These are phyloP conservation scores for Naganishia kalamii DNA, from an alignment of 768 basidiomycete genomes.

Conservation along the genomic window DNA sequence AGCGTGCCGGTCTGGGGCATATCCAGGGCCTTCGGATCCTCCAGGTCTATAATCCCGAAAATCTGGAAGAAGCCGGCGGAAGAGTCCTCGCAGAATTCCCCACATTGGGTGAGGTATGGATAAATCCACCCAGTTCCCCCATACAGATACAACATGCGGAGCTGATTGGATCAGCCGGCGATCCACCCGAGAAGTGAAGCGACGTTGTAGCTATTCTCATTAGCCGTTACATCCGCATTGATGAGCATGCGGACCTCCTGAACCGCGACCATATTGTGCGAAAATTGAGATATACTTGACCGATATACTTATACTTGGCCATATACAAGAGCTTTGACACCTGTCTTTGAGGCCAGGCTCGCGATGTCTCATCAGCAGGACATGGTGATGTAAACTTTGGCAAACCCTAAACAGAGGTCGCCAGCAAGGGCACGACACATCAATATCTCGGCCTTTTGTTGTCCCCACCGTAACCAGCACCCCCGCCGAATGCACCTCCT, in stretches of 20 bases:
- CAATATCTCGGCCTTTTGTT: constrained; percentile 38
- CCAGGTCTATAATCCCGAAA: constrained; percentile 1
- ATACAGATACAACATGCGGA: too few species aligned
- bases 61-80: neutral
- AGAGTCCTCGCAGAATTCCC: constrained; percentile 6
- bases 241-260: too few species aligned
- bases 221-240: too few species aligned
- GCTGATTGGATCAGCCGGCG: too few species aligned
- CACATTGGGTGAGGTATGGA: constrained; percentile 14
- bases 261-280: neutral
- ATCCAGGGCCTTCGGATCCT: constrained; percentile 1
- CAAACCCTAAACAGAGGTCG: neutral
- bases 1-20: neutral
- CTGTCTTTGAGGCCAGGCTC: neutral
- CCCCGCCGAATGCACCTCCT: constrained; percentile 9
- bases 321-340: constrained; percentile 8
- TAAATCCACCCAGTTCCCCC: neutral
- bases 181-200: too few species aligned
- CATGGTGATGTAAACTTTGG: neutral
- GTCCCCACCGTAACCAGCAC: constrained; percentile 33
- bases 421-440: neutral
- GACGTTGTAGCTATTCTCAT: too few species aligned
- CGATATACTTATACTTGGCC: constrained; percentile 17
- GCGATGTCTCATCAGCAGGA: neutral
- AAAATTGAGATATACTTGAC: constrained; percentile 15